Base-by-base conservation (phyloP, 2,329 filamentous ascomycete species). In the Pyrenochaeta sp. region DNA sequence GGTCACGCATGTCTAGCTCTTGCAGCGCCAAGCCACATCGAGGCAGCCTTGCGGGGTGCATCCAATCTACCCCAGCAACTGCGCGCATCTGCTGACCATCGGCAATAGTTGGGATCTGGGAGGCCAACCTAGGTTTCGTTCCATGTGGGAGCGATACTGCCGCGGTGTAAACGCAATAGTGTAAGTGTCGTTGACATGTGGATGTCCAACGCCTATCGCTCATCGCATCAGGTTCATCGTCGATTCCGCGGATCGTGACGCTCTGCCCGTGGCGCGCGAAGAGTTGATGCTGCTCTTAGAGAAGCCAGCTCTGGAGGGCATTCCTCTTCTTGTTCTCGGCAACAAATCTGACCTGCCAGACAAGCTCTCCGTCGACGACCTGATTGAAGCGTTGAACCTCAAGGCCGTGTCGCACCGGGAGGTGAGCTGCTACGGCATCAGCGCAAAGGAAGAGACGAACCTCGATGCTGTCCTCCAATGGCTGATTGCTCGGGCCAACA, bases 101-200 rank as follows among this genome's bases (percentile, higher is more conserved):
- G 53, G 51, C 57, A 50, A 55, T 60, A 86, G 84, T 75, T 99
- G 94, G 94, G 94, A 99, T 77, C 85, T 99, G 55, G 94, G 94
- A 61, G 94, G 94, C 40, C 94, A 99, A 76, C 93, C 94, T 61
- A 85, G 93, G 57, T 99, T 97, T 77, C 89, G 94, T 67, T 89
- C 90, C 60, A 99, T 99, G 94, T 99, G 94, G 94, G 94, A 99
- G 79, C 83, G 94, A 67, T 99, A 99, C 74, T 97, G 94, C 75
- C 90, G 92, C 54, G 94, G 91, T 38, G 94, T 97, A 60, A 96
- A 96, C 75, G 93, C 93, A 60, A 96, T 99, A 61, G 89, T 99
- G 82, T 87, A 80, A 72, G 80, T 35, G 23, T 51, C 35, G 32
- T 36, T 36, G 42, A 41, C 53, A 45, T 44, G 35, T 59, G n/a